Evolutionary conservation across 176 grass and related monocot genomes (phyloP).

Genomic region (Elaeis guineensis): DNA sequence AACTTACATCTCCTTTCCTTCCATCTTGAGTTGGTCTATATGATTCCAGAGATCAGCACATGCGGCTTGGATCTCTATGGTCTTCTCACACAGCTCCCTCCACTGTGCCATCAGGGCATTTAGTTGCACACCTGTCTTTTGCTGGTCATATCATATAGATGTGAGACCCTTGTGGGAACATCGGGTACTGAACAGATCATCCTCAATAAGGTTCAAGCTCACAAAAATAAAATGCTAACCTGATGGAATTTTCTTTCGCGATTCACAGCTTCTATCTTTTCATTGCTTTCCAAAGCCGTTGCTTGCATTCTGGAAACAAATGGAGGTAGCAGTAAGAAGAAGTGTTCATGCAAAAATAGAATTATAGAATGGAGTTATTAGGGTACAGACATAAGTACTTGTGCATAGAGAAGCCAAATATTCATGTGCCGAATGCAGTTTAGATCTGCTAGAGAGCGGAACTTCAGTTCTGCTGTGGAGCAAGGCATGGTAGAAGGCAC

Average conservation of each 20-base stretch:
- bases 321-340: slow-evolving; percentile 1
- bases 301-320: slow-evolving; percentile 62
- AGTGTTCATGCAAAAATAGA: too few relatives aligned
- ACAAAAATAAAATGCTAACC: slow-evolving; percentile 25
- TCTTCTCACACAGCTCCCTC: slow-evolving; percentile 84
- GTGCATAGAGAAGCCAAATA: too few relatives aligned
- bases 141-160: slow-evolving; percentile 34
- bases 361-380: too few relatives aligned
- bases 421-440: too few relatives aligned
- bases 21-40: slow-evolving; percentile 55
- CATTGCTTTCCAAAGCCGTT: slow-evolving; percentile 61
- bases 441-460: too few relatives aligned
- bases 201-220: too few relatives aligned
- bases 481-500: too few relatives aligned
- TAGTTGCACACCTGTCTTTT: slow-evolving; percentile 80
- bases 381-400: too few relatives aligned
- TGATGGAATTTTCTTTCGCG: slow-evolving; percentile 95
- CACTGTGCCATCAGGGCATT: slow-evolving; percentile 68
- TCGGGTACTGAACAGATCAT: too few relatives aligned
- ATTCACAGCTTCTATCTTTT: slow-evolving; percentile 86
- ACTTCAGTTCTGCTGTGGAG: too few relatives aligned
- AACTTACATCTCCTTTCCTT: slow-evolving; percentile 62
- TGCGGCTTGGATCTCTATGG: slow-evolving; percentile 70
- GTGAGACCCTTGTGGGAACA: background rate
- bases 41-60: slow-evolving; percentile 65